Conservation (phyloP, 352 stramenopile genomes). For the Elongisporangium senticosum region DNA sequence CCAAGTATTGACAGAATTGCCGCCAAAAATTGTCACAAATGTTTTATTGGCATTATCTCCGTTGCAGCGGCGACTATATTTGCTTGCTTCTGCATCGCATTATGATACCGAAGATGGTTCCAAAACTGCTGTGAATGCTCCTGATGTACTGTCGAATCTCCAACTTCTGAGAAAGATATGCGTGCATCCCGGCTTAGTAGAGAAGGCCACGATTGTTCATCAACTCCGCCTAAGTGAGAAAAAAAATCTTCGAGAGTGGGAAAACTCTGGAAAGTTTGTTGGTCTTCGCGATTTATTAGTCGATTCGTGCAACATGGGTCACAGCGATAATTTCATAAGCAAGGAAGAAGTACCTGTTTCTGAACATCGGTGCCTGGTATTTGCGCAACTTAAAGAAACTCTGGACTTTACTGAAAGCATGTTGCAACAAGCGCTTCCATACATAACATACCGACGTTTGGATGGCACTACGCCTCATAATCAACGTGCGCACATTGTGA, state of each 20-base stretch:
- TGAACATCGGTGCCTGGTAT: conserved; percentile 94
- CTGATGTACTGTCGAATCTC: conserved; percentile 53
- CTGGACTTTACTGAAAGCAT: conserved; percentile 92
- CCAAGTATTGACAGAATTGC: conserved; percentile 94
- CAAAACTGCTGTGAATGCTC: neutral
- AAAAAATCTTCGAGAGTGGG: conserved; percentile 32
- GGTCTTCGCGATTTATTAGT: conserved; percentile 73
- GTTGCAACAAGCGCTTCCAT: conserved; percentile 63
- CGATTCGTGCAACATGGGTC: conserved; percentile 54
- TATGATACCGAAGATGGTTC: neutral
- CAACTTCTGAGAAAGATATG: conserved; percentile 90
- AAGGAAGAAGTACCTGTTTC: conserved; percentile 10
- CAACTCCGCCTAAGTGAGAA: conserved; percentile 23
- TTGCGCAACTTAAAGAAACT: conserved; percentile 92
- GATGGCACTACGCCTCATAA: conserved; percentile 85
- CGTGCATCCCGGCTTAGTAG: conserved; percentile 91
- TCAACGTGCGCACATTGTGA: conserved; percentile 77
- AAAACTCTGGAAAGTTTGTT: conserved; percentile 90
- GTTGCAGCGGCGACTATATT: conserved; percentile 87
- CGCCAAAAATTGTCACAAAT: conserved; percentile 96
- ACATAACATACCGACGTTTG: conserved; percentile 83
- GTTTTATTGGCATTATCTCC: conserved; percentile 86
- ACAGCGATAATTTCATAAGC: conserved; percentile 2
- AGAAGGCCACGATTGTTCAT: conserved; percentile 15
- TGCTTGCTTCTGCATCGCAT: conserved; percentile 19